Base-by-base conservation (phyloP, 1,284 basidiomycete species). In the Pseudozyma hubeiensis region DNA sequence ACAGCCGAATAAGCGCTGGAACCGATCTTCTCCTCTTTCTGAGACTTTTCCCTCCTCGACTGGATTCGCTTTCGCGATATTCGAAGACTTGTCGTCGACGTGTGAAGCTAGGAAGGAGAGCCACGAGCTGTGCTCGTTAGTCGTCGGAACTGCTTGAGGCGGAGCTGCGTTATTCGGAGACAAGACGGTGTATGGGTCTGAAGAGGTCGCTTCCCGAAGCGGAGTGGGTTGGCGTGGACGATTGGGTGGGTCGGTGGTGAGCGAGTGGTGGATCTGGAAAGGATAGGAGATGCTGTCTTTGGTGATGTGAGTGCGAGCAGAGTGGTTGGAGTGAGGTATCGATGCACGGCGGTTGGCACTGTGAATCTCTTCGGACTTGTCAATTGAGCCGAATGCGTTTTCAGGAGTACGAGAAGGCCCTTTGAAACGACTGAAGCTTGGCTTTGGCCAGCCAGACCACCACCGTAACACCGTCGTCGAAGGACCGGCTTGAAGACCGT, bases 201-300 rank as follows among this genome's bases (percentile, higher is more conserved):
- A 14, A n/a, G 33, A 13, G 47, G 51, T 16, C 5, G 43, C 40
- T 17, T 50, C 41, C 16, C 54, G 49, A 3, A 64, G 53, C 29
- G 52, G 61, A 34, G 62, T 61, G 17, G 53, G 49, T 24, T 57
- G 61, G 14, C 50, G 19, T 19, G 43, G 39, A 13, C 16, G 16
- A 9, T 29, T 39, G 1, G 46, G 9, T 1, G 49, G 16, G 4
- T 31, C 16, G 19, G 53, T 45, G 48, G 7, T 57, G 51, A 65
- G 46, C 2, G 49, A 34, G 29, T 57, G 49, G 16, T 62, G 64
- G 33, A 72, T 41, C 30, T 67, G 64, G 37, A 72, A 52, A 1
- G 69, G 69, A 17, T 72, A 72, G 3, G 69, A 72, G 60, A 72
- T 72, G 50, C 56, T 63, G 30, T 64, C 53, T 33, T 64, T 70